Conservation (phyloP, 2,329 filamentous ascomycete genomes). For the Calycina herbarum region DNA sequence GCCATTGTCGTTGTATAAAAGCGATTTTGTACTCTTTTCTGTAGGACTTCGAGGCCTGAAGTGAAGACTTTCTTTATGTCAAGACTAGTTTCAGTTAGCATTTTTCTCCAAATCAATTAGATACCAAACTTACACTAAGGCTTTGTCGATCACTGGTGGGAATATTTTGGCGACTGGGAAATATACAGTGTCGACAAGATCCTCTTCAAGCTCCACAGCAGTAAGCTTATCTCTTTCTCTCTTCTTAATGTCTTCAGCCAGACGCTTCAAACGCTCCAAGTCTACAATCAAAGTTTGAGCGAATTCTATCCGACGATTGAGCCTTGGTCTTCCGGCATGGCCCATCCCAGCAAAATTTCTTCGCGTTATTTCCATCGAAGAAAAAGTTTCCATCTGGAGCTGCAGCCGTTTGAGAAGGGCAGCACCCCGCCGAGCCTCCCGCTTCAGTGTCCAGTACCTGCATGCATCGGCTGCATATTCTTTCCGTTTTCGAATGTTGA, state of each 20-base stretch:
- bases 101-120: not conserved
- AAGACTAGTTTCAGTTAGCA: conserved; percentile 52
- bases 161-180: conserved; percentile 82
- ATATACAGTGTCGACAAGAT: conserved; percentile 85
- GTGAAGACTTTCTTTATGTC: conserved; percentile 62
- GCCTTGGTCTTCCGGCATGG: conserved; percentile 71
- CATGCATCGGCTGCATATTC: conserved; percentile 92
- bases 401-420: conserved; percentile 91
- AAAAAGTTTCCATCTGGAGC: conserved; percentile 92
- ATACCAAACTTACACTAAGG: conserved; percentile 66
- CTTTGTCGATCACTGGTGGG: conserved; percentile 75
- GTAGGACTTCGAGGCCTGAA: conserved; percentile 50
- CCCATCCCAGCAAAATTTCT: conserved; percentile 97
- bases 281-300: conserved; percentile 74
- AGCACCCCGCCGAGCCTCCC: conserved; percentile 87
- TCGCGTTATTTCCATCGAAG: conserved; percentile 94
- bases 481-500: conserved; percentile 82
- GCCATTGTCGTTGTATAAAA: conserved; percentile 58
- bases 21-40: conserved; percentile 51
- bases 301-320: conserved; percentile 85
- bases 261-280: conserved; percentile 69
- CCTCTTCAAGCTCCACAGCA: conserved; percentile 71
- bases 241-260: conserved; percentile 71
- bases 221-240: conserved; percentile 78
- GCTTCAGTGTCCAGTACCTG: conserved; percentile 96